Percentiles rank a stretch among this genome's conserved stretches.
These are phyloP conservation scores for Magnusiomyces tetraspermus DNA, from an alignment of 1,139 yeast species.

Conservation along the genomic window DNA sequence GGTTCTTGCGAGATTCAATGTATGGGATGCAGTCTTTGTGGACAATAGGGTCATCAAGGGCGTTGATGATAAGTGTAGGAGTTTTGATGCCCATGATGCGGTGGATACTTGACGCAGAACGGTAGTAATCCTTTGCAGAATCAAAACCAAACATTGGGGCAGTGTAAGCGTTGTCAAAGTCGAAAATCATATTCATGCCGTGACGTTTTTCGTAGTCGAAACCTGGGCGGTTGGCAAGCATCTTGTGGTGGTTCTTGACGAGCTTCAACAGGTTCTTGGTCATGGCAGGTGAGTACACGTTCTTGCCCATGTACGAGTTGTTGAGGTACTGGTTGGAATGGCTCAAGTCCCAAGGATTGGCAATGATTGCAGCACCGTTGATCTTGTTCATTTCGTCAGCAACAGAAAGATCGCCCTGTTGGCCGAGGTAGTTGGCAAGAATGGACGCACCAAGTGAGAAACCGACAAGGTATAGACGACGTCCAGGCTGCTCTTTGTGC, in stretches of 20 bases:
- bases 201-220: conserved; percentile 28
- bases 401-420: conserved; percentile 41
- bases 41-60: conserved; percentile 79
- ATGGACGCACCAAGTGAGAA: conserved; percentile 84
- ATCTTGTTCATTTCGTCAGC: conserved; percentile 36
- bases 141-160: conserved; percentile 66
- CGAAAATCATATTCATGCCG: conserved; percentile 36
- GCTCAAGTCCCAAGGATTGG: conserved; percentile 79
- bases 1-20: conserved; percentile 53
- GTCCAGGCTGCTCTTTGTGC: conserved; percentile 46
- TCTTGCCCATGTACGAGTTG: conserved; percentile 48
- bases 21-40: conserved; percentile 49
- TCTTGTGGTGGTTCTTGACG: conserved; percentile 51
- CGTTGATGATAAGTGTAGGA: conserved; percentile 59
- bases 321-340: conserved; percentile 46
- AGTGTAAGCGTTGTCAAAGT: conserved; percentile 67
- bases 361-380: conserved; percentile 57
- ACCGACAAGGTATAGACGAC: conserved; percentile 66
- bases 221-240: conserved; percentile 38
- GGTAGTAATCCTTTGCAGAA: conserved; percentile 63
- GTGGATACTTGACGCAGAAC: conserved; percentile 55
- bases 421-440: conserved; percentile 70
- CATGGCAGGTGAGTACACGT: conserved; percentile 57
- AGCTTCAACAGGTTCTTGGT: conserved; percentile 54
- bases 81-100: conserved; percentile 47